Base-by-base conservation (phyloP, 31 red algal genomes). In the Asparagopsis taxiformis region DNA sequence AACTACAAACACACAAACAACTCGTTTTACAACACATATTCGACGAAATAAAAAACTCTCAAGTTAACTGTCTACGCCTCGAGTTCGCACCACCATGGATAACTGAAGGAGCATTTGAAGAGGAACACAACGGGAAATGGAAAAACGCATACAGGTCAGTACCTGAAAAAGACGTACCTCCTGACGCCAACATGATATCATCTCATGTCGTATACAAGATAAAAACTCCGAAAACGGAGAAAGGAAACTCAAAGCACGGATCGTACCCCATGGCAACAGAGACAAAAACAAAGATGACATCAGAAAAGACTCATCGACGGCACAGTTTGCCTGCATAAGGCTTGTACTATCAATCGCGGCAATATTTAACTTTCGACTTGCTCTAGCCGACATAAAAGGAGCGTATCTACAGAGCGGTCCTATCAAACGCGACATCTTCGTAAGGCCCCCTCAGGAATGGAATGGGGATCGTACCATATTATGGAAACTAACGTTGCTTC, bases 241-340 rank as follows among this genome's bases (percentile, higher is more conserved):
- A 28, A 80, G 51, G 52, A 3, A 54, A 28, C 10, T 60, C 25
- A 80, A 80, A 67, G 75, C 61, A 20, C 20, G 75, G 26, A 50
- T 80, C 3, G 66, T 37, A 35, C 44, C 75, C 31, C 75, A 67
- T 71, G 77, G 63, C n/a, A 84, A 84, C 72, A 31, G 67, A 55
- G 80, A 74, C 63, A 35, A 74, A 66, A 54, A 63, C n/a, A 84
- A 65, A 44, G 59, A 51, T 48, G 49, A 65, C 31, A 67, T 74
- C n/a, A 2, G 55, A 13, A 65, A 65, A 35, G 80, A 84, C 58
- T 84, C 80, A 7, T 41, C 67, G 2, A 74, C 52, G 21, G 80
- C 80, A 31, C 68, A 74, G 58, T 74, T 84, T 30, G 41, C 53
- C 19, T 23, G 56, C 2, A 84, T 84, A 39, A 24, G 68, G 8